Conservation (phyloP, 768 basidiomycete genomes). For the Hericium alpestre region DNA sequence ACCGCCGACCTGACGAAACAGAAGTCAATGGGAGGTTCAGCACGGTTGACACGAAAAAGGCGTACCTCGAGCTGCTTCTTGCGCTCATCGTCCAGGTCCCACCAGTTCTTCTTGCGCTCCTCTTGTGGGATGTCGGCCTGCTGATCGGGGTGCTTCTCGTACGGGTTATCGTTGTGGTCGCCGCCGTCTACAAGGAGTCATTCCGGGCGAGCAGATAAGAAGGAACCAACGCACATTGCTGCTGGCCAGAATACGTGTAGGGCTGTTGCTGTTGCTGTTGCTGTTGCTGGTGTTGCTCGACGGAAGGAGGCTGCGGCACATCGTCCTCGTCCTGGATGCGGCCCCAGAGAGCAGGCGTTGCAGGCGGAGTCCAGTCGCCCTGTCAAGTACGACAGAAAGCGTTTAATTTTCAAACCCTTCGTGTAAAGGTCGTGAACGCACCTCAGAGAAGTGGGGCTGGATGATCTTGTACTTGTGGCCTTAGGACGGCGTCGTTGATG, state of each 20-base stretch:
- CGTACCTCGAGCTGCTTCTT: conserved; percentile 51
- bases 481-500: conserved; percentile 14
- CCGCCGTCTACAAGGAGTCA: not conserved
- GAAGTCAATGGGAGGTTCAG: not conserved
- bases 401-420: no score
- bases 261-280: conserved; percentile 13
- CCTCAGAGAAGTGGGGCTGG: conserved; percentile 63
- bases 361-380: conserved; percentile 58
- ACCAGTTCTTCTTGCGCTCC: conserved; percentile 47
- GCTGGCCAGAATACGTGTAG: conserved; percentile 5
- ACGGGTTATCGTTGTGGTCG: conserved; percentile 6
- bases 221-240: conserved; percentile 7
- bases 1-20: conserved; percentile 43
- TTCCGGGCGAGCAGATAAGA: not conserved
- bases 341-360: conserved; percentile 62
- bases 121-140: conserved; percentile 27
- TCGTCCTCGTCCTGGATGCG: conserved; percentile 27
- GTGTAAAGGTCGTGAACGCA: conserved; percentile 12
- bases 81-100: conserved; percentile 38
- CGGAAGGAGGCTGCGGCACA: not conserved
- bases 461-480: conserved; percentile 58
- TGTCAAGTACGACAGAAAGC: conserved; percentile 16
- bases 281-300: conserved; percentile 8
- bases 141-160: conserved; percentile 18
- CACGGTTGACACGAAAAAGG: not conserved